Base-by-base conservation (phyloP, 805 yeast species). In the Metschnikowia colocasiae region DNA sequence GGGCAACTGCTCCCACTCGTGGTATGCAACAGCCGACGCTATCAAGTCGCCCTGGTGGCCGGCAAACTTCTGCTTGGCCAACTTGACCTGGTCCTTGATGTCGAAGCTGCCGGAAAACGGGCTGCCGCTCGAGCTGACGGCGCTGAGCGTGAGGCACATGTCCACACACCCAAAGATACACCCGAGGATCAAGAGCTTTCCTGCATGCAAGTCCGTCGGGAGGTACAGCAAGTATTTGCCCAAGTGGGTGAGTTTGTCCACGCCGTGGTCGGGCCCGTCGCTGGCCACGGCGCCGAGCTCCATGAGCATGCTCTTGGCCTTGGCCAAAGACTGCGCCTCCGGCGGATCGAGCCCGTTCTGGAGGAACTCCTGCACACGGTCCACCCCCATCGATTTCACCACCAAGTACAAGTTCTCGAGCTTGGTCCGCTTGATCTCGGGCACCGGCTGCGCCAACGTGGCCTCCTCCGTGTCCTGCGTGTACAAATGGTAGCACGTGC, bases 381-480 rank as follows among this genome's bases (percentile, higher is more conserved):
- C 69, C 23, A 92, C 76, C 0, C 95, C 96, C 94, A 94, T 89
- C 0, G 96, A 77, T 62, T 90, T 90, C 13, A 91, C 95, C 40
- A 83, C 81, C 38, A 92, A 69, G 58, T 87, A 91, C 34, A 92
- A 70, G 30, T 87, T 87, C 55, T 91, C 97, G 29, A 92, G 65
- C 27, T 94, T 82, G 0, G 94, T 82, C 49, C 98, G 73, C 53
- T 81, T 81, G 45, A 92, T 92, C 61, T 92, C 99, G 0, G 99
- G 97, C 15, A 85, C 74, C 0, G 97, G 96, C 54, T 84, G 83
- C 1, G 76, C 71, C 13, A 76, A 67, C 92, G 90, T 85, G 19
- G 64, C 61, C 1, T 63, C 62, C 4, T 72, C 70, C 0, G 87
- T 77, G 2, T 78, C 78, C 45, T 70, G 68, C 1, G 97, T 84